Conservation (phyloP, 371 early-diverging fungal species). For the Zychaea mexicana region DNA sequence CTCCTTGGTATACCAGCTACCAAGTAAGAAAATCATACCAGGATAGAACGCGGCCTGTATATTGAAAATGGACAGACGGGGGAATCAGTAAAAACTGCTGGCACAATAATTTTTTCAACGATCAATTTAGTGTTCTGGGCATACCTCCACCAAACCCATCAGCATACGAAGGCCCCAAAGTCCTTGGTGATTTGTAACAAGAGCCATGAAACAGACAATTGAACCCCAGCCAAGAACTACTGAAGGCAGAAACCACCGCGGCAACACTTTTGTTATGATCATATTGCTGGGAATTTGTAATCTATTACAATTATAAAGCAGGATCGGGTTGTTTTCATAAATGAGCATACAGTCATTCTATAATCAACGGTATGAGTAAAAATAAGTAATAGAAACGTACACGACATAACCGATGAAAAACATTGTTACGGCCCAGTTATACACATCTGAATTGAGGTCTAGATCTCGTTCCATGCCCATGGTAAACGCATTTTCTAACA, state of each 20-base stretch:
- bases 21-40: slow-evolving; percentile 72
- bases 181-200: slow-evolving; percentile 38
- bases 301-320: slow-evolving; percentile 10
- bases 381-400: background rate
- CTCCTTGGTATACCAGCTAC: slow-evolving; percentile 77
- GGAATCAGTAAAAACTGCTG: background rate
- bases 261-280: slow-evolving; percentile 49
- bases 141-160: slow-evolving; percentile 60
- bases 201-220: slow-evolving; percentile 58
- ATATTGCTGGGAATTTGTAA: slow-evolving; percentile 50
- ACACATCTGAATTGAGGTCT: slow-evolving; percentile 43
- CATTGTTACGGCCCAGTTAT: slow-evolving; percentile 60
- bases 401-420: slow-evolving; percentile 25
- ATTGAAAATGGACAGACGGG: background rate
- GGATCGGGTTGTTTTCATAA: background rate
- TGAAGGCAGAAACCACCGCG: slow-evolving; percentile 55
- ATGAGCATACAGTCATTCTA: slow-evolving; percentile 31
- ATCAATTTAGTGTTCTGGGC: no score
- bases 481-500: slow-evolving; percentile 46
- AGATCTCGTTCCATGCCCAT: slow-evolving; percentile 55
- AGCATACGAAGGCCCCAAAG: slow-evolving; percentile 61
- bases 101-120: slow-evolving; percentile 32
- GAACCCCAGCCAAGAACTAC: slow-evolving; percentile 68
- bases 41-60: slow-evolving; percentile 58
- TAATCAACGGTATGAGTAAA: background rate